phyloP scores from a whole-genome alignment of 106 monocot genomes.

The Dioscorea alata region DNA sequence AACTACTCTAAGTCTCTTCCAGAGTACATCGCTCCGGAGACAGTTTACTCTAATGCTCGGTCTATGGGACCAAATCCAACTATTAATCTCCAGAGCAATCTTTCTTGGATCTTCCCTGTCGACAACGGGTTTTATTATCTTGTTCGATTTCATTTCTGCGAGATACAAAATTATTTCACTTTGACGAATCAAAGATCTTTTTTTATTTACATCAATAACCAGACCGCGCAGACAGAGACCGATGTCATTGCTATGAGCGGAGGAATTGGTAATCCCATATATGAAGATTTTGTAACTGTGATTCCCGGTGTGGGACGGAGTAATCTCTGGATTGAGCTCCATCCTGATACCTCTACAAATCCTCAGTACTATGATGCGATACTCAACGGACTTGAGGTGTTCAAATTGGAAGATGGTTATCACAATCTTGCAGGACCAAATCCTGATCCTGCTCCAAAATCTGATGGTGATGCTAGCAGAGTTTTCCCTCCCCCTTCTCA shows the following conservation, averaged over 20 bases:
- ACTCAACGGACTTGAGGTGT: slow-evolving; percentile 57
- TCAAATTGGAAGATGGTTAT: slow-evolving; percentile 31
- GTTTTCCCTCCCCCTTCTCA: too few species aligned
- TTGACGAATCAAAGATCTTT: slow-evolving; percentile 36
- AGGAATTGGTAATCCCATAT: slow-evolving; percentile 36
- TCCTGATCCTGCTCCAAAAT: slow-evolving; percentile 8
- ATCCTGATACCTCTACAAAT: slow-evolving; percentile 18
- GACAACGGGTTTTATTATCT: slow-evolving; percentile 66
- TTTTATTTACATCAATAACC: slow-evolving; percentile 42
- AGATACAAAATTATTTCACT: slow-evolving; percentile 50
- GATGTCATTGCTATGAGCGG: slow-evolving; percentile 38
- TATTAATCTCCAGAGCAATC: slow-evolving; percentile 56
- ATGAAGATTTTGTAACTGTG: slow-evolving; percentile 28
- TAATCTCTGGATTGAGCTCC: slow-evolving; percentile 49
- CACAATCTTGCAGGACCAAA: slow-evolving; percentile 49
- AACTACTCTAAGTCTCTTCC: slow-evolving; percentile 18
- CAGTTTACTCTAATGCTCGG: slow-evolving; percentile 53
- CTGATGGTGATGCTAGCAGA: neutral
- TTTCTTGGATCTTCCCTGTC: slow-evolving; percentile 58
- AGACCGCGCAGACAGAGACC: slow-evolving; percentile 22
- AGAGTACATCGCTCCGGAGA: slow-evolving; percentile 44
- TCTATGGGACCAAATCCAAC: slow-evolving; percentile 48
- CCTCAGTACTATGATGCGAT: slow-evolving; percentile 40
- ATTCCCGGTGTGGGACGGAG: slow-evolving; percentile 25
- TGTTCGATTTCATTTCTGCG: slow-evolving; percentile 70